These are phyloP conservation scores for Podaxis sp. DNA, from an alignment of 768 basidiomycete species.

Conservation along the genomic window DNA sequence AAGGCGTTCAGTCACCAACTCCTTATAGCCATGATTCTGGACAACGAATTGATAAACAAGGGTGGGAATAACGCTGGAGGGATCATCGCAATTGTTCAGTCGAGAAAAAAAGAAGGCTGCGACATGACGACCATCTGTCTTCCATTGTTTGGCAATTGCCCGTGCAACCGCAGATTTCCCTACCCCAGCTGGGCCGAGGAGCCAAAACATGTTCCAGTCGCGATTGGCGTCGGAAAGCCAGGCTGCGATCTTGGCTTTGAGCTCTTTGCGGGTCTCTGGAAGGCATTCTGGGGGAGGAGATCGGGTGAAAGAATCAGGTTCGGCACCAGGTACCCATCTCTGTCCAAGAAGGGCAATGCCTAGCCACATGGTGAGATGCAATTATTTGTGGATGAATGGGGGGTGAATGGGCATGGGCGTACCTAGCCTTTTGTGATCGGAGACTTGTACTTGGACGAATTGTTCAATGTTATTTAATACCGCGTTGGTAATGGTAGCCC, in stretches of 20 bases:
- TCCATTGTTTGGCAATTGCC: slow-evolving; percentile 2
- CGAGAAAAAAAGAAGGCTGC: slow-evolving; percentile 9
- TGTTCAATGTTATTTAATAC: background rate
- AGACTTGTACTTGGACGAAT: no score
- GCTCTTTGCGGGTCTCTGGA: background rate
- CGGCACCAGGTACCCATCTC: no score
- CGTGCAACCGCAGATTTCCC: slow-evolving; percentile 13
- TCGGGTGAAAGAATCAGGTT: background rate
- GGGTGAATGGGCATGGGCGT: no score
- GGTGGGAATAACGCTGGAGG: background rate
- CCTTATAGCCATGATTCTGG: background rate
- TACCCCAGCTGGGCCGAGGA: slow-evolving; percentile 6
- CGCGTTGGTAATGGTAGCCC: background rate
- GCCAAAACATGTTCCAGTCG: background rate
- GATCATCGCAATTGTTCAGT: background rate
- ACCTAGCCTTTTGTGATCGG: no score
- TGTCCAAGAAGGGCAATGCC: no score
- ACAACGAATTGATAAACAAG: slow-evolving; percentile 6
- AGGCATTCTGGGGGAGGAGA: background rate
- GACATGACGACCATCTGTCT: background rate
- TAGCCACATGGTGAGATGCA: no score
- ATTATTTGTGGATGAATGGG: no score
- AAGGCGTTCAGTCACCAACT: background rate
- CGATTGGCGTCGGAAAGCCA: background rate
- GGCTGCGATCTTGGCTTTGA: background rate